phyloP scores from a whole-genome alignment of 83 land plant genomes.

The Picea abies region DNA sequence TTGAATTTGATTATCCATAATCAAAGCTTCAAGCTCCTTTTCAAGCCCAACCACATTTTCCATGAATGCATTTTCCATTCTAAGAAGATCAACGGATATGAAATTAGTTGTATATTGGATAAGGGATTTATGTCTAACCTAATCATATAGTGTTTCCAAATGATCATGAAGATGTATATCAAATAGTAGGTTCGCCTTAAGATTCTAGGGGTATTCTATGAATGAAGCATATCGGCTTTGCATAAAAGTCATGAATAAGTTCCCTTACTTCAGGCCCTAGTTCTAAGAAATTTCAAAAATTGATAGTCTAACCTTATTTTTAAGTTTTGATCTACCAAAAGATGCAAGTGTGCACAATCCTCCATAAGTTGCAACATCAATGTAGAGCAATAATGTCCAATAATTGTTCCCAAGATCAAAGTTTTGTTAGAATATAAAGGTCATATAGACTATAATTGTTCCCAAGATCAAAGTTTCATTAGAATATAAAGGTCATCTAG shows the following conservation, averaged over 20 bases:
- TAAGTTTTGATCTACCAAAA: conserved; percentile 88
- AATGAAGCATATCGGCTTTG: conserved; percentile 96
- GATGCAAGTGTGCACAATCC: conserved; percentile 97
- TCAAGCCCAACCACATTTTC: conserved; percentile 72
- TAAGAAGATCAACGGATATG: conserved; percentile 88
- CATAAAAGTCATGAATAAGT: conserved; percentile 92
- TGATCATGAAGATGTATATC: conserved; percentile 94
- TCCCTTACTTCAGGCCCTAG: conserved; percentile 94
- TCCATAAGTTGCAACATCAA: conserved; percentile 96
- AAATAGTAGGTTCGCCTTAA: conserved; percentile 74
- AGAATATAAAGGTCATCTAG: no score
- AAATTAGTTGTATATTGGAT: conserved; percentile 93
- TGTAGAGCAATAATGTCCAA: conserved; percentile 91
- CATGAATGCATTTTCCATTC: conserved; percentile 96
- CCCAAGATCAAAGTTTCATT: no score
- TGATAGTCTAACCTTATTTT: conserved; percentile 88
- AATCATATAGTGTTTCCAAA: conserved; percentile 81
- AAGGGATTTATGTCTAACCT: conserved; percentile 85
- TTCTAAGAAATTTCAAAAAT: conserved; percentile 92
- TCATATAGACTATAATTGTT: no score
- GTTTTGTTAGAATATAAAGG: conserved; percentile 1
- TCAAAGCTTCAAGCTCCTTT: conserved; percentile 92
- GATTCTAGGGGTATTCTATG: conserved; percentile 79
- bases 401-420: conserved; percentile 77
- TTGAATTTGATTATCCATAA: conserved; percentile 90